Percentiles rank a stretch among this genome's conserved stretches.
Conservation (phyloP, 768 basidiomycete species). For the Suillus subluteus region DNA sequence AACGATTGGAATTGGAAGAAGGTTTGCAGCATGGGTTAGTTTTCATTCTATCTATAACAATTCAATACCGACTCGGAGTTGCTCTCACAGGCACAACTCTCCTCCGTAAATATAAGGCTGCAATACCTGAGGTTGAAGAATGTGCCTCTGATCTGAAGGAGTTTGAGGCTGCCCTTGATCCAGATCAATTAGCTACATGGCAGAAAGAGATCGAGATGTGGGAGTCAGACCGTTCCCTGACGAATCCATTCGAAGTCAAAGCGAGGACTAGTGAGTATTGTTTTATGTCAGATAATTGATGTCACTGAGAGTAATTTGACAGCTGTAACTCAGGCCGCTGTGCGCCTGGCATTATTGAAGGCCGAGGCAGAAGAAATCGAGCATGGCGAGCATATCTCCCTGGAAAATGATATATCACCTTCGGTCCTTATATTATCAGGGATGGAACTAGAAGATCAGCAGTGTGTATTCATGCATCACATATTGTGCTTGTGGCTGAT, state of each 20-base stretch:
- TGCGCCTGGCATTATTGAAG: conserved; percentile 25
- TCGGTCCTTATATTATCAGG: conserved; percentile 32
- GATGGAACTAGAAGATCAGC: conserved; percentile 38
- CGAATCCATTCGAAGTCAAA: conserved; percentile 23
- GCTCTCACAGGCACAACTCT: conserved; percentile 6
- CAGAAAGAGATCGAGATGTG: conserved; percentile 20
- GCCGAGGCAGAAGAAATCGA: conserved; percentile 24
- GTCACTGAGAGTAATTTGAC: conserved; percentile 1
- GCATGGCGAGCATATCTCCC: not conserved
- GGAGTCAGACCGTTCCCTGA: conserved; percentile 24
- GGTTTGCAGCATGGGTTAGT: conserved; percentile 23
- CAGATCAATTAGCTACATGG: conserved; percentile 22
- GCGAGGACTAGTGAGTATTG: conserved; percentile 16
- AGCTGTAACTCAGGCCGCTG: conserved; percentile 19
- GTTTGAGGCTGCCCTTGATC: not conserved
- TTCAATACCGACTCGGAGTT: not conserved
- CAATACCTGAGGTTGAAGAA: conserved; percentile 2
- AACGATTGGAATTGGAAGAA: conserved; percentile 41
- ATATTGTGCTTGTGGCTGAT: not conserved
- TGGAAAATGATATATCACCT: conserved; percentile 18
- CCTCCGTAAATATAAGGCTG: conserved; percentile 6
- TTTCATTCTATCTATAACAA: not conserved
- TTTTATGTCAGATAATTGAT: not conserved
- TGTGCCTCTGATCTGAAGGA: conserved; percentile 6
- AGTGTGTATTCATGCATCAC: conserved; percentile 27